A percentile compares a stretch with the other conserved stretches of the same genome.
phyloP scores from a whole-genome alignment of 139 green algal genomes.

The Micromonas commoda region DNA sequence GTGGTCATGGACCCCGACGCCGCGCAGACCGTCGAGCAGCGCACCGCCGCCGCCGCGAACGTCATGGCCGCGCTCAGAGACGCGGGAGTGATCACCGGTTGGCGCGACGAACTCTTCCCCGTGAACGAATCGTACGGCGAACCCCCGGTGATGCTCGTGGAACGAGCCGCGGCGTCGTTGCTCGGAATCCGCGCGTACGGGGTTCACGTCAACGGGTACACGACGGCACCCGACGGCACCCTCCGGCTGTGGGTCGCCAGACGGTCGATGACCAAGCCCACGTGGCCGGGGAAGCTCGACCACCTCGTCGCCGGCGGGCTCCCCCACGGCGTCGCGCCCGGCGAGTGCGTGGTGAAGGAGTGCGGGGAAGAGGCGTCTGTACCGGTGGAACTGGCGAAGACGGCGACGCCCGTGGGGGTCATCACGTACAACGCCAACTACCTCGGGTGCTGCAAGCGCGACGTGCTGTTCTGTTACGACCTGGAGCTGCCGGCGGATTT shows the following conservation, averaged over 20 bases:
- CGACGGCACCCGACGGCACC: constrained; percentile 39
- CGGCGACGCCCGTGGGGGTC: constrained; percentile 34
- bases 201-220: constrained; percentile 87
- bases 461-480: constrained; percentile 89
- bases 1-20: neutral
- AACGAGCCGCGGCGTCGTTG: constrained; percentile 74
- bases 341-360: constrained; percentile 90
- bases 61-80: constrained; percentile 42
- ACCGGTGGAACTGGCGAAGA: constrained; percentile 54
- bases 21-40: constrained; percentile 31
- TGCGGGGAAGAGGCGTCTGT: constrained; percentile 88
- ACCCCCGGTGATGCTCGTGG: constrained; percentile 63
- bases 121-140: constrained; percentile 56
- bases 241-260: constrained; percentile 81
- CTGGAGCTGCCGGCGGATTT: constrained; percentile 82
- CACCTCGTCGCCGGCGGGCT: constrained; percentile 86
- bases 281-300: constrained; percentile 89
- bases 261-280: constrained; percentile 66
- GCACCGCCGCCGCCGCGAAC: constrained; percentile 45
- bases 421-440: constrained; percentile 48
- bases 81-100: constrained; percentile 68
- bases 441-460: constrained; percentile 54
- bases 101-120: constrained; percentile 89
- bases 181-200: constrained; percentile 86
- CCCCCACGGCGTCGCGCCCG: constrained; percentile 57